These are phyloP conservation scores for Nakaseomyces sp. DNA, from an alignment of 1,139 yeast species.

Conservation along the genomic window DNA sequence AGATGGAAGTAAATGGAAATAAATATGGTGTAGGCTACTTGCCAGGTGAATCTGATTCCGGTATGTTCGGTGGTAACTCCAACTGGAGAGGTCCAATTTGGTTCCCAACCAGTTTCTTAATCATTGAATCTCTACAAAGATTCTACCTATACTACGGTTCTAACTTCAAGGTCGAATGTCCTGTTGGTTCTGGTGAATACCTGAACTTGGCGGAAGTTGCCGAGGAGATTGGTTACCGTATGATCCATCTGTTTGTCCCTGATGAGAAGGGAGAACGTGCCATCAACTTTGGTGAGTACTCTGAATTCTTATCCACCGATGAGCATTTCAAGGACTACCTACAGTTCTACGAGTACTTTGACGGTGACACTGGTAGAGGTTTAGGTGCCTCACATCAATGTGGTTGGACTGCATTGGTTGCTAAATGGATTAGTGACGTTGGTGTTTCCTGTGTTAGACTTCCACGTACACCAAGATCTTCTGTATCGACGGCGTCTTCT, in stretches of 20 bases:
- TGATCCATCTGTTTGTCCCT: constrained; percentile 70
- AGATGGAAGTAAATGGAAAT: constrained; percentile 78
- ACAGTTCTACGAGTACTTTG: constrained; percentile 83
- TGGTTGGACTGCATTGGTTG: constrained; percentile 95
- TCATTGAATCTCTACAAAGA: constrained; percentile 83
- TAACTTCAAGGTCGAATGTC: constrained; percentile 79
- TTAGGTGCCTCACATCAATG: constrained; percentile 93
- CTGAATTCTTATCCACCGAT: constrained; percentile 55
- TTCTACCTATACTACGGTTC: constrained; percentile 88
- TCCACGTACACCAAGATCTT: constrained; percentile 40
- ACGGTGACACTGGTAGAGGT: constrained; percentile 94
- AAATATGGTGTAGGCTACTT: constrained; percentile 68
- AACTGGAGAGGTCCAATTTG: constrained; percentile 99
- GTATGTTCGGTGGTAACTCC: constrained; percentile 94
- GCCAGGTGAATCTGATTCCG: constrained; percentile 91
- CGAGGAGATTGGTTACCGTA: constrained; percentile 80
- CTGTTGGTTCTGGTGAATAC: constrained; percentile 74
- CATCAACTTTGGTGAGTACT: constrained; percentile 55
- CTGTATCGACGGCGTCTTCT: constrained; percentile 15
- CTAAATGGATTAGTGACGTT: constrained; percentile 87
- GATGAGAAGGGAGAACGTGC: constrained; percentile 68
- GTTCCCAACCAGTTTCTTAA: constrained; percentile 87
- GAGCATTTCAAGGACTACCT: constrained; percentile 68
- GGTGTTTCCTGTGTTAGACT: constrained; percentile 56
- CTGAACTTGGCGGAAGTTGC: constrained; percentile 88